Conservation (phyloP, 352 stramenopile species). For the Vaucheria bursata region DNA sequence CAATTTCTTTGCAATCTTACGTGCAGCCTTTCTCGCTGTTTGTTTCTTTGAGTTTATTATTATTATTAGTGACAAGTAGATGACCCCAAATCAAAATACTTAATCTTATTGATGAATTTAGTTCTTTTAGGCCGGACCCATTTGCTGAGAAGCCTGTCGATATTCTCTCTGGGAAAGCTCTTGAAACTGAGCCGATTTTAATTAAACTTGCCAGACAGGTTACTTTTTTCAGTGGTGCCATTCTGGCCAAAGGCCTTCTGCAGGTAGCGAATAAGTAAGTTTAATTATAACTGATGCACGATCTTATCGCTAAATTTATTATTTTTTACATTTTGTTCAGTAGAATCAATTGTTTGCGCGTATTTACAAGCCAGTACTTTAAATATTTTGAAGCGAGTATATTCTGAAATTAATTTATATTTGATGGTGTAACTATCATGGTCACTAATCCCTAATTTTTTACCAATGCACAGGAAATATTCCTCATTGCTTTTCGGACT, state of each 20-base stretch:
- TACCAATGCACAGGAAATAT: too few relatives aligned
- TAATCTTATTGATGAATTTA: too few relatives aligned
- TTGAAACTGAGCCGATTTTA: constrained; percentile 12
- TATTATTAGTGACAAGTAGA: too few relatives aligned
- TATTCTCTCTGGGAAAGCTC: constrained; percentile 16
- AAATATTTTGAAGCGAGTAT: background rate
- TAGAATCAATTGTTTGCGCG: background rate
- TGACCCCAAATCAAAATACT: too few relatives aligned
- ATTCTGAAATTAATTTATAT: background rate
- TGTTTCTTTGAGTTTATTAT: too few relatives aligned
- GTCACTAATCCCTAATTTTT: background rate
- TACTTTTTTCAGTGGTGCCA: constrained; percentile 13
- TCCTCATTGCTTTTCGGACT: too few relatives aligned
- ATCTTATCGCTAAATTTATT: background rate
- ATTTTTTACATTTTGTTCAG: background rate
- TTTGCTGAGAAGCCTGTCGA: constrained; percentile 16
- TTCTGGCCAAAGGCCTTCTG: constrained; percentile 14
- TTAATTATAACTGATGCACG: background rate
- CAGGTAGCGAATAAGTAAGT: constrained; percentile 34
- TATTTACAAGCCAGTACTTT: background rate
- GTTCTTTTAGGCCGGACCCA: constrained; percentile 17
- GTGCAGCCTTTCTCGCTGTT: too few relatives aligned
- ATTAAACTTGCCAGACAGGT: constrained; percentile 19
- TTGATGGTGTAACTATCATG: background rate
- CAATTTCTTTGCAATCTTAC: too few relatives aligned